phyloP scores from a whole-genome alignment of 345 rosid genomes.

The Raphanus sativus region DNA sequence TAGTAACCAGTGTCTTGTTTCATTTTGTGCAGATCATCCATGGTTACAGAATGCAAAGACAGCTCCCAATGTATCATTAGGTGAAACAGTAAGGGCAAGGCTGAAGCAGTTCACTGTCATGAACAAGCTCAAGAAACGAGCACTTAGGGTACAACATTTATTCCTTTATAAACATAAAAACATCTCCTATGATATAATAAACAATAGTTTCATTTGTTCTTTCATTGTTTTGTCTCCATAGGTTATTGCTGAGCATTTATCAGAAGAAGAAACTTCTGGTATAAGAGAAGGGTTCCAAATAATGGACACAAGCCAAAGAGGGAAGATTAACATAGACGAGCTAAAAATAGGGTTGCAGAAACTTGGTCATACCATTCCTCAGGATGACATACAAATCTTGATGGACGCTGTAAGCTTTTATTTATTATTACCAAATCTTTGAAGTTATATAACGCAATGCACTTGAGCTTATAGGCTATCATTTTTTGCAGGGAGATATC shows the following conservation, averaged over 20 bases:
- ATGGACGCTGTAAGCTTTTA: constrained; percentile 1
- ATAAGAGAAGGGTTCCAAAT: neutral
- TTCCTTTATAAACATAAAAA: neutral
- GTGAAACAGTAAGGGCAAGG: neutral
- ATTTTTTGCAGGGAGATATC: neutral
- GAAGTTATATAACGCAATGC: neutral
- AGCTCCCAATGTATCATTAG: neutral
- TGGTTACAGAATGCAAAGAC: neutral
- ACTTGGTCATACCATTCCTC: neutral
- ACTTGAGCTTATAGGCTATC: neutral
- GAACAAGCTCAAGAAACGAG: constrained; percentile 4
- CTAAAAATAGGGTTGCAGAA: neutral
- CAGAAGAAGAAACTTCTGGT: neutral
- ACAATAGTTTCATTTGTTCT: neutral
- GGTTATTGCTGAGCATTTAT: constrained; percentile 1
- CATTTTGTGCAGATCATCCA: neutral
- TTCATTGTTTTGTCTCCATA: neutral
- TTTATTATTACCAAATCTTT: neutral
- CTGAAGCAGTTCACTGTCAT: neutral
- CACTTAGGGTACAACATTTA: neutral
- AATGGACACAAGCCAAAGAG: neutral
- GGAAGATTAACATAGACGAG: neutral
- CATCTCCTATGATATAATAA: neutral
- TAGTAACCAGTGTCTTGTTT: neutral
- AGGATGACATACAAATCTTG: neutral